Evolutionary conservation across 441 rosid species (phyloP).

Genomic region (Isatis lusitanica): DNA sequence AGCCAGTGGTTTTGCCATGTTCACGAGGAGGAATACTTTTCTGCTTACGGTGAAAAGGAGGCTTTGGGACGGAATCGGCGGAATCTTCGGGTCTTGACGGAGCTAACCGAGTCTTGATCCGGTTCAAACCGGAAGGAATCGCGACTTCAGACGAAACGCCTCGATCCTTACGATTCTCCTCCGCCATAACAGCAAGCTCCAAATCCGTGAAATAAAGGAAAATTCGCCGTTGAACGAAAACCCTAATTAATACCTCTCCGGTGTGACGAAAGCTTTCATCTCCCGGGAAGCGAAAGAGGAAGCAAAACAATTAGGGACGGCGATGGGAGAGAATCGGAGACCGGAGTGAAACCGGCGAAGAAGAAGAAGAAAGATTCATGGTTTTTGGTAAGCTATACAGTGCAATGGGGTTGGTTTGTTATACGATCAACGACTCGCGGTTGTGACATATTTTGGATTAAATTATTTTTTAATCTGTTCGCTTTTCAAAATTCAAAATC

Average conservation of each 20-base stretch:
- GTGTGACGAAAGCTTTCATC: slow-evolving; percentile 3
- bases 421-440: slow-evolving; percentile 31
- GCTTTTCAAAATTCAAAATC: not conserved
- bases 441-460: not conserved
- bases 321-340: not conserved
- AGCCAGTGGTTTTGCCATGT: slow-evolving; percentile 30
- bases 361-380: slow-evolving; percentile 19
- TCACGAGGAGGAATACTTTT: slow-evolving; percentile 43
- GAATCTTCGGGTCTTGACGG: slow-evolving; percentile 42
- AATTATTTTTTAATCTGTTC: not conserved
- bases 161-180: slow-evolving; percentile 38
- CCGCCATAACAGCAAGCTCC: slow-evolving; percentile 34
- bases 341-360: slow-evolving; percentile 7
- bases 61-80: slow-evolving; percentile 41
- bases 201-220: not conserved
- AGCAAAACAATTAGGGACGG: not conserved
- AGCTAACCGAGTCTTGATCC: slow-evolving; percentile 67
- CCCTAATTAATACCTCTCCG: slow-evolving; percentile 25
- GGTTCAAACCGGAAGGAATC: slow-evolving; percentile 79
- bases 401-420: slow-evolving; percentile 33
- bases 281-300: slow-evolving; percentile 18
- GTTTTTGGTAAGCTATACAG: slow-evolving; percentile 25
- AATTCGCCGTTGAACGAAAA: not conserved
- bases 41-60: slow-evolving; percentile 47
- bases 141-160: slow-evolving; percentile 38